phyloP scores from a whole-genome alignment of 2,329 filamentous ascomycete genomes.

The Diplodia mutila region DNA sequence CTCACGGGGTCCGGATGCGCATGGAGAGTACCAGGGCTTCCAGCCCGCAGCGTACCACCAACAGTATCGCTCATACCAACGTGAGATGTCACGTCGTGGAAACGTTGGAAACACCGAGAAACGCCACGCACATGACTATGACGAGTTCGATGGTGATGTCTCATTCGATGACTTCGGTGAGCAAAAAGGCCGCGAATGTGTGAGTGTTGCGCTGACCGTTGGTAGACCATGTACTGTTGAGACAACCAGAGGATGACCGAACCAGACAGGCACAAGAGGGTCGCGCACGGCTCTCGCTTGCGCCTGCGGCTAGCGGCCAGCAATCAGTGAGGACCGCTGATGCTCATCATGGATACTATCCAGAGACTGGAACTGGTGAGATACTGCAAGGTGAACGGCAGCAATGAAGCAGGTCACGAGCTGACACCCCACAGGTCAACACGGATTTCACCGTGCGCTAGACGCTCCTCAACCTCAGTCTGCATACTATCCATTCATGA shows the following conservation, averaged over 20 bases:
- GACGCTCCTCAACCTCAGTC: conserved; percentile 29
- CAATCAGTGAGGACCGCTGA: not conserved
- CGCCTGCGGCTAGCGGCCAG: conserved; percentile 27
- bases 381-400: not conserved
- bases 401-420: not conserved
- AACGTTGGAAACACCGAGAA: not conserved
- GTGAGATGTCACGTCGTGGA: not conserved
- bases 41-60: not conserved
- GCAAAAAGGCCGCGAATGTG: not conserved
- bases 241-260: conserved; percentile 38
- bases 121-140: not conserved
- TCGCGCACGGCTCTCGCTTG: conserved; percentile 44
- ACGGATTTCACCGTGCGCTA: too few species aligned
- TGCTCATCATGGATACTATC: not conserved
- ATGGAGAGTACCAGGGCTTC: not conserved
- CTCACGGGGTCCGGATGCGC: not conserved
- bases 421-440: not conserved
- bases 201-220: not conserved
- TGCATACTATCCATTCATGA: conserved; percentile 30
- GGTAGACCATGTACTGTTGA: conserved; percentile 42
- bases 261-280: conserved; percentile 41
- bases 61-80: not conserved
- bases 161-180: conserved; percentile 14
- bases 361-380: not conserved
- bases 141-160: not conserved